Evolutionary conservation across 495 filamentous ascomycete species (phyloP).

Genomic region (Oidiodendron maius): DNA sequence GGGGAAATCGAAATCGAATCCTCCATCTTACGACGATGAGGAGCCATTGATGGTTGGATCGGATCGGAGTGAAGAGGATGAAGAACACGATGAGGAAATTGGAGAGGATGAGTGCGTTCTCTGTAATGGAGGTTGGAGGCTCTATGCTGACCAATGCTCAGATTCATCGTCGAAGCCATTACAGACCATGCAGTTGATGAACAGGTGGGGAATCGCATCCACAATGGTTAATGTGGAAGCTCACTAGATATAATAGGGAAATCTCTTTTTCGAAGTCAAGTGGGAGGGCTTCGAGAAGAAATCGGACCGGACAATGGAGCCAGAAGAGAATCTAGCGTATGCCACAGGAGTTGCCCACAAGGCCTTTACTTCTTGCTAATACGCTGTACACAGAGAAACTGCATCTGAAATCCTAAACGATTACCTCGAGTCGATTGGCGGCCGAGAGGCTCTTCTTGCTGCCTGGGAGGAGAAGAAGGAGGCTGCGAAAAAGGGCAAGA

Average conservation of each 20-base stretch:
- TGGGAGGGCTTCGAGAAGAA: constrained; percentile 59
- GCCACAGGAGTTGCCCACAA: too few species aligned
- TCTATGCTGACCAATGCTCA: constrained; percentile 15
- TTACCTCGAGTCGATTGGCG: constrained; percentile 41
- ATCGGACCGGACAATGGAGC: constrained; percentile 54
- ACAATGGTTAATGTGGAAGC: constrained; percentile 10
- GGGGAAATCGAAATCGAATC: constrained; percentile 29
- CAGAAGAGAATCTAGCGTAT: constrained; percentile 51
- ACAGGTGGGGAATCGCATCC: constrained; percentile 29
- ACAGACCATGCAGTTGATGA: constrained; percentile 42
- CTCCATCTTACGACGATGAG: constrained; percentile 30
- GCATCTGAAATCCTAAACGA: constrained; percentile 37
- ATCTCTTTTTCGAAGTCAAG: constrained; percentile 47
- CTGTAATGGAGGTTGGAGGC: not conserved
- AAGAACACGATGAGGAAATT: constrained; percentile 29
- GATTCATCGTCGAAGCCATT: constrained; percentile 55
- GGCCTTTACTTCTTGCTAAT: constrained; percentile 9
- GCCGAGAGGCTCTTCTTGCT: constrained; percentile 45
- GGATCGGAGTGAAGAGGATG: constrained; percentile 32
- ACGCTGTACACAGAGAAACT: constrained; percentile 26
- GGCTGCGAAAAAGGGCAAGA: constrained; percentile 25
- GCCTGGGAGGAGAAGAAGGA: constrained; percentile 26
- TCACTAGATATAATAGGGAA: constrained; percentile 15
- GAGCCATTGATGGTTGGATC: constrained; percentile 20
- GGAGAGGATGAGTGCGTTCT: constrained; percentile 37